These are phyloP conservation scores for Stenogyne calaminthoides DNA, from an alignment of 305 asterid species.

Conservation along the genomic window DNA sequence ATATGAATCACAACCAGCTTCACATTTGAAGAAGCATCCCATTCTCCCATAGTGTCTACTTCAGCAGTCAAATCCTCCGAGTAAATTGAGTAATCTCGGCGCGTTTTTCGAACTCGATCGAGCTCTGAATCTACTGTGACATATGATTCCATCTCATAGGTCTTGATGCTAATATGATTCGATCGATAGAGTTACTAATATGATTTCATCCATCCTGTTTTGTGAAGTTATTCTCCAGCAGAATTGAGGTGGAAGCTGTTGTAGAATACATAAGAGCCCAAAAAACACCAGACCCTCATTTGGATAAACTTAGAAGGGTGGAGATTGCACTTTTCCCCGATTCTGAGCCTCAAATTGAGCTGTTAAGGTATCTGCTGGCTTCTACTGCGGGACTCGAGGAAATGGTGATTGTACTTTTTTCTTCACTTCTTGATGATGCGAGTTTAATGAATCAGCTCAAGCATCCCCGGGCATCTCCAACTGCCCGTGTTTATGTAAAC, in stretches of 20 bases:
- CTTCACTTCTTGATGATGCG: not conserved
- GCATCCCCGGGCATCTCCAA: constrained; percentile 25
- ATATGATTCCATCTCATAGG: too few species aligned
- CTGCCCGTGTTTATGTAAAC: not conserved
- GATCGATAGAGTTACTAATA: not conserved
- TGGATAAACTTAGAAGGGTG: constrained; percentile 19
- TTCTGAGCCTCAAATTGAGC: constrained; percentile 12
- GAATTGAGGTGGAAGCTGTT: not conserved
- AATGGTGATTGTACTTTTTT: not conserved
- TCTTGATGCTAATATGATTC: too few species aligned
- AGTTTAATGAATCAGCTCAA: not conserved
- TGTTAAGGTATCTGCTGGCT: constrained; percentile 23
- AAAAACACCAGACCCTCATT: not conserved
- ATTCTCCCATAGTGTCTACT: too few species aligned
- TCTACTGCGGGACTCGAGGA: constrained; percentile 30
- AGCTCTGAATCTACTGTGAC: too few species aligned
- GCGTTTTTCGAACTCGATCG: too few species aligned
- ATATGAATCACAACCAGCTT: too few species aligned
- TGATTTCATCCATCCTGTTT: not conserved
- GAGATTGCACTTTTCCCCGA: not conserved
- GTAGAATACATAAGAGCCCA: constrained; percentile 8
- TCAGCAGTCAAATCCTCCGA: too few species aligned
- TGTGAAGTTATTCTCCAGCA: not conserved
- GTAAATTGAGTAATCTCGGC: too few species aligned
- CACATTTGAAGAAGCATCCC: too few species aligned